Base-by-base conservation (phyloP, 2,329 filamentous ascomycete genomes). In the Dactylellina haptotyla region DNA sequence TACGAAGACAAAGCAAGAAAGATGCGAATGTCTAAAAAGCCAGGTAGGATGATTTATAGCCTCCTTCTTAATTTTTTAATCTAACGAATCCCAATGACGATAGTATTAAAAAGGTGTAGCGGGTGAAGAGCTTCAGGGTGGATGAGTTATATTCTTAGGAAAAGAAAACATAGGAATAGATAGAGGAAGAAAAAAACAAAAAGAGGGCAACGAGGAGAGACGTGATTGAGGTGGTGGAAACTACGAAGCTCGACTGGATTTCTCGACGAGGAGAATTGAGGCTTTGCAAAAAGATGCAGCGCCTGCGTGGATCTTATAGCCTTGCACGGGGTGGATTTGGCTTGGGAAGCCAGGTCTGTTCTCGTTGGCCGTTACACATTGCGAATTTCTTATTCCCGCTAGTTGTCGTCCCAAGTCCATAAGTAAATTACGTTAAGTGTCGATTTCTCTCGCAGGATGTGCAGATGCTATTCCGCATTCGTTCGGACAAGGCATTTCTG, bases 281-380 rank as follows among this genome's bases (percentile, higher is more conserved):
- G 67, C 67, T 72, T 72, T 72, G 67, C 67, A 34, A 54, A 56
- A 28, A 51, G 46, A 39, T 54, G 41, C 67, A 72, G 50, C 51
- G 67, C 67, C 67, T 41, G 59, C 67, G 58, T 72, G 61, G 67
- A 64, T 59, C 67, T 71, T 63, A 58, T 71, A 71, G 59, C 57
- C 51, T 58, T 62, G 56, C 28, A 18, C 12, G n/a, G n/a, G n/a
- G n/a, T n/a, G n/a, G n/a, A n/a, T n/a, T n/a, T n/a, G 53, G 30
- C n/a, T 23, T 39, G 14, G 25, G 6, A 2, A 26, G n/a, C n/a
- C n/a, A n/a, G n/a, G n/a, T n/a, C n/a, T n/a, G n/a, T n/a, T n/a
- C n/a, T n/a, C n/a, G 23, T 32, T 26, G 20, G 8, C 51, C 30
- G 39, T 57, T 65, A 65, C 39, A 65, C 39, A 53, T 43, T 53